Base-by-base conservation (phyloP, 768 basidiomycete genomes). In the Termitomyces sp. region DNA sequence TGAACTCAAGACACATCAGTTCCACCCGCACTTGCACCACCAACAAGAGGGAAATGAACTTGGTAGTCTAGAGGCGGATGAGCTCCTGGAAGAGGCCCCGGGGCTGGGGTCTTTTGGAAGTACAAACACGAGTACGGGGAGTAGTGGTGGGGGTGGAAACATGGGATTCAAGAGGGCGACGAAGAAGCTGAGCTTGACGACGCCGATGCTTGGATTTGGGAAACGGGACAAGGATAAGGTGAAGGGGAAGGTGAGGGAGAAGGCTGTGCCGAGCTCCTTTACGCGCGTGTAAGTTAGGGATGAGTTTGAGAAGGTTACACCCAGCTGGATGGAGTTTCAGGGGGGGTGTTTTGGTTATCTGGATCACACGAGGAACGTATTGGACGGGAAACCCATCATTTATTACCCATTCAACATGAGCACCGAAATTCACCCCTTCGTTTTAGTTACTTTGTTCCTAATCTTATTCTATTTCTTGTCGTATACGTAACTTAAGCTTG, bases 111-210 rank as follows among this genome's bases (percentile, higher is more conserved):
- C 58, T 36, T 55, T 60, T 24, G 57, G 55, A 26, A 49, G 37
- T 43, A 48, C 46, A 37, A 59, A 54, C 42, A 65, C 59, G 24
- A 70, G 59, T 30, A 53, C 63, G 5, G 67, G 54, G 57, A 69
- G 67, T 33, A 69, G 55, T 32, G 57, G 63, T 9, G 67, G 55
- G 55, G 68, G 66, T 40, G 54, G 49, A 9, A 55, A 39, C 22
- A 40, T n/a, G 5, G 52, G 65, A n/a, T 60, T 73, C 56, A 81
- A 74, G 65, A 72, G 74, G 42, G 75, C 82, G 58, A 79, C 74
- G 65, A 76, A 88, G 55, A 91, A 91, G 73, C 70, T 91, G 71
- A 91, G 89, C 68, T 68, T 91, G 56, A 80, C 80, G 24, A 78
- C 81, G 50, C 83, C 85, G 49, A 82, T 84, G 49, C 81, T 89